Evolutionary conservation across 2,329 filamentous ascomycete genomes (phyloP), one percentile per base, ranked within the genome.

Genomic region (Teratosphaeria zuluensis): DNA sequence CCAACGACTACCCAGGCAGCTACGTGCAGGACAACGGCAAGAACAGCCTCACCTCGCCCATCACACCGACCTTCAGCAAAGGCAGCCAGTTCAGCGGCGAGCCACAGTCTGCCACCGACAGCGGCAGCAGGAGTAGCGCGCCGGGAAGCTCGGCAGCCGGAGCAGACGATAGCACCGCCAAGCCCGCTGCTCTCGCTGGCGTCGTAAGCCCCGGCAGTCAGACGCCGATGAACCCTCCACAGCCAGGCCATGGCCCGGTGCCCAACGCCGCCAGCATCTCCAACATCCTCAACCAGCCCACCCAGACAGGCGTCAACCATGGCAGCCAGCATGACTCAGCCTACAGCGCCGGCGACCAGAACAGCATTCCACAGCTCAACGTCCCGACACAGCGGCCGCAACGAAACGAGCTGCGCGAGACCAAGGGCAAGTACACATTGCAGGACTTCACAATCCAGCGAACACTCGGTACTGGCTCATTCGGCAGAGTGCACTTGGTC

Each of bases 381-480:
- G 69, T 73, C 68, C 69, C 68, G 24, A 59, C 63, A 14, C 68
- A 74, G 60, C 65, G 66, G 59, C 61, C 64, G 9, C 58, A 63
- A 32, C 63, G 69, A n/a, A 70, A 73, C 52, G 72, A 75, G 51
- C 63, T 74, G 48, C 77, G 92, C 68, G 84, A 89, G 71, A 96
- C 92, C 63, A 96, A 96, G 80, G 94, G 94, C 65, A 97, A 97
- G 81, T 99, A 99, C 77, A 92, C 91, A 51, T 83, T 99, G 64
- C 81, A 80, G 61, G 94, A 99, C 77, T 99, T 99, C 71, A 81
- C 87, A 62, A 86, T 99, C 64, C 84, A 92, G 77, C 84, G 94
- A 68, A 99, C 94, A 42, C 80, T 99, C 63, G 94, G 94, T 56
- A 99, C 94, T 35, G 94, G 94, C 70, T 96, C 92, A 75, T 99